These are phyloP conservation scores for Candida maesae DNA, from an alignment of 805 yeast species.

Conservation along the genomic window DNA sequence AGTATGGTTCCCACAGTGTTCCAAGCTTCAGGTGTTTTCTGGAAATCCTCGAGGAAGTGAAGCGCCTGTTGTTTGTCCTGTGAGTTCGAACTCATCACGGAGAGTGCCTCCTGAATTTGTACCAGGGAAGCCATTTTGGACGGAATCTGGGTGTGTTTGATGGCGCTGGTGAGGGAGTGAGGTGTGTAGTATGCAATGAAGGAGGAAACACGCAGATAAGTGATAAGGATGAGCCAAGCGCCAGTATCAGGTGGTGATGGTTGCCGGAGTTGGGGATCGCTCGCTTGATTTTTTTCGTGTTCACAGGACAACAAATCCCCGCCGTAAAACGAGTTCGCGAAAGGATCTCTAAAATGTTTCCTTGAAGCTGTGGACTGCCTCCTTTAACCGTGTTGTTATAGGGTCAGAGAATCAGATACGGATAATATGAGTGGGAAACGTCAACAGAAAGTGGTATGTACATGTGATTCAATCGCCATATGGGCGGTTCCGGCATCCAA, in stretches of 20 bases:
- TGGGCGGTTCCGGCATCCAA: neutral
- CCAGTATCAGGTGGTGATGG: neutral
- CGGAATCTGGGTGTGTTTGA: neutral
- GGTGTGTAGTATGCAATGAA: neutral
- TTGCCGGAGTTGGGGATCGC: neutral
- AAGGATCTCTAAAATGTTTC: neutral
- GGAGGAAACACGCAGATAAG: no score
- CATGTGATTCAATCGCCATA: no score
- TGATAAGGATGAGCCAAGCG: no score
- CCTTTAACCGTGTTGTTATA: no score
- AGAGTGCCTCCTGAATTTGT: slow-evolving; percentile 24
- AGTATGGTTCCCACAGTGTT: slow-evolving; percentile 55
- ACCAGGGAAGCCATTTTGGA: slow-evolving; percentile 8
- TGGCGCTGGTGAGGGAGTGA: neutral
- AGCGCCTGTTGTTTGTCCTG: slow-evolving; percentile 41
- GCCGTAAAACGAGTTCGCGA: neutral
- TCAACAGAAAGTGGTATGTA: slow-evolving; percentile 42
- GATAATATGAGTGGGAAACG: slow-evolving; percentile 38
- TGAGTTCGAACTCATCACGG: slow-evolving; percentile 25
- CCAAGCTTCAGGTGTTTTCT: slow-evolving; percentile 85
- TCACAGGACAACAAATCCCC: slow-evolving; percentile 4
- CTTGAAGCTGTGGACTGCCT: neutral
- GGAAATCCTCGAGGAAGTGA: slow-evolving; percentile 70
- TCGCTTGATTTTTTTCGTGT: neutral
- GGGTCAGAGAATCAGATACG: no score